phyloP scores from a whole-genome alignment of 2,329 filamentous ascomycete species.

The Ophiostoma piceae region DNA sequence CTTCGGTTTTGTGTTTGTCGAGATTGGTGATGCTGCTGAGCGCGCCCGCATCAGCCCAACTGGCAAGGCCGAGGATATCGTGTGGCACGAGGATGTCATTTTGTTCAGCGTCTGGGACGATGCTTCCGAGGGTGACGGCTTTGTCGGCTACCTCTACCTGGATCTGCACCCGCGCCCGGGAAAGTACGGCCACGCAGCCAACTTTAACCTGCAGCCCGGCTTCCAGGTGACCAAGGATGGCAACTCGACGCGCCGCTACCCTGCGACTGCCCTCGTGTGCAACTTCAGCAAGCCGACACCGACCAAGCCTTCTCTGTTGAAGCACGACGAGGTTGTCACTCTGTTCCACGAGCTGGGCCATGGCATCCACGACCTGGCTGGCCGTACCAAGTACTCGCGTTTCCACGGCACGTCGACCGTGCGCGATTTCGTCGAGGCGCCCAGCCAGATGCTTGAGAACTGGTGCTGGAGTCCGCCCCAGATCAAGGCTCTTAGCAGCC shows the following conservation, averaged over 20 bases:
- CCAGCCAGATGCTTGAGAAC: conserved; percentile 69
- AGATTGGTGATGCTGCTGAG: conserved; percentile 59
- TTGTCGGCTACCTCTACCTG: conserved; percentile 77
- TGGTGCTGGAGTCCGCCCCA: conserved; percentile 68
- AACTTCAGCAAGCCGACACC: conserved; percentile 78
- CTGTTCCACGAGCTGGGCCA: conserved; percentile 74
- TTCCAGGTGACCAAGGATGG: conserved; percentile 56
- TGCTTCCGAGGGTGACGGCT: conserved; percentile 61
- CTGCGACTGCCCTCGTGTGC: conserved; percentile 74
- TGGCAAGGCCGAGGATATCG: conserved; percentile 64
- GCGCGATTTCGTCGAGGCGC: conserved; percentile 66
- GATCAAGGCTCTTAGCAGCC: conserved; percentile 62
- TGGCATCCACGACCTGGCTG: conserved; percentile 64
- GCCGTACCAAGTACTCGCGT: conserved; percentile 56
- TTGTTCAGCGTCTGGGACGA: conserved; percentile 81
- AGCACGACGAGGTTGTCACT: conserved; percentile 77
- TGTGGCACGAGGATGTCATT: conserved; percentile 80
- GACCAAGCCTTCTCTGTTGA: conserved; percentile 71
- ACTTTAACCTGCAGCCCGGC: conserved; percentile 74
- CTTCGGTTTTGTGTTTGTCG: conserved; percentile 72
- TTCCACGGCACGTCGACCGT: conserved; percentile 65
- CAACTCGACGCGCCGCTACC: conserved; percentile 58
- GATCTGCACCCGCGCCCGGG: conserved; percentile 74
- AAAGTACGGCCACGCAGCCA: conserved; percentile 81
- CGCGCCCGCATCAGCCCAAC: conserved; percentile 60